Evolutionary conservation across 352 stramenopile genomes (phyloP).

Genomic region (Elongisporangium prolatum): DNA sequence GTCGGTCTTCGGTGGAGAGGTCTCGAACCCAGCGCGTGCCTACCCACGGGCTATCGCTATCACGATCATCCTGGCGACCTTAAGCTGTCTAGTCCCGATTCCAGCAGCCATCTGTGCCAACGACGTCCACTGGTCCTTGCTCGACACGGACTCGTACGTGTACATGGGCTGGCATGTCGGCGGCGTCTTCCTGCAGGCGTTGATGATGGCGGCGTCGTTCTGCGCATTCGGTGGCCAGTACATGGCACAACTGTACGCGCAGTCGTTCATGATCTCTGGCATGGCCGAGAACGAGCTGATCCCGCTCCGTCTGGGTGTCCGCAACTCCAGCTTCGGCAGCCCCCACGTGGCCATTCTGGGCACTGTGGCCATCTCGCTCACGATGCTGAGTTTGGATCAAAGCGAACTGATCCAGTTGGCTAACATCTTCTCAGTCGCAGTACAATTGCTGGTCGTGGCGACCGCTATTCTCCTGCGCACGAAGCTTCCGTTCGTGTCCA

Average conservation of each 20-base stretch:
- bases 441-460: constrained; percentile 84
- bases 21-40: constrained; percentile 59
- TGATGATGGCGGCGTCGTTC: constrained; percentile 75
- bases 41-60: constrained; percentile 76
- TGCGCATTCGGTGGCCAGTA: constrained; percentile 78
- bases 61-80: constrained; percentile 48
- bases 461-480: constrained; percentile 85
- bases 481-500: constrained; percentile 50
- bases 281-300: constrained; percentile 80
- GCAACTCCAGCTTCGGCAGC: constrained; percentile 26
- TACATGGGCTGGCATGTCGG: constrained; percentile 60
- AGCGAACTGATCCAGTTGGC: constrained; percentile 75
- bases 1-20: constrained; percentile 81
- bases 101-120: constrained; percentile 57
- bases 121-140: constrained; percentile 43
- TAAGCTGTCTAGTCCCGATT: constrained; percentile 84
- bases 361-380: constrained; percentile 30
- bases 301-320: constrained; percentile 68
- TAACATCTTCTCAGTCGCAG: constrained; percentile 86
- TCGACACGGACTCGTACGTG: constrained; percentile 80
- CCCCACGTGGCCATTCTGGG: constrained; percentile 35
- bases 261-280: constrained; percentile 81
- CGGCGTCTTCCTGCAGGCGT: constrained; percentile 61
- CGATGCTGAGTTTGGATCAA: constrained; percentile 36
- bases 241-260: background rate